phyloP scores from a whole-genome alignment of 2,329 filamentous ascomycete species.

The Fusarium napiforme region DNA sequence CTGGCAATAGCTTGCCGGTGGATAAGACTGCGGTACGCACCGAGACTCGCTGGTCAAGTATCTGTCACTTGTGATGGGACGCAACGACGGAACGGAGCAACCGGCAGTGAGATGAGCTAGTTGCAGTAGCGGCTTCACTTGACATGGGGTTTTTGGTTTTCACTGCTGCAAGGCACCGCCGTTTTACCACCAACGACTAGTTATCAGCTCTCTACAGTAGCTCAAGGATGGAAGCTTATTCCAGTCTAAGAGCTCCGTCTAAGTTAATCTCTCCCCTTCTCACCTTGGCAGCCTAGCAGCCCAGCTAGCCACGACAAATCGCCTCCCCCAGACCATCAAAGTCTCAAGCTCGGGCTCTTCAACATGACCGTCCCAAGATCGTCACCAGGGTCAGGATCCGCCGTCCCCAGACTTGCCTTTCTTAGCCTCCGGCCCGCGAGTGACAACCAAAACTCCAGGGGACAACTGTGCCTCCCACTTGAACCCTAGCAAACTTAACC shows the following conservation, averaged over 20 bases:
- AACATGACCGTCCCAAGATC: conserved; percentile 11
- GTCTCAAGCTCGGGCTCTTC: conserved; percentile 16
- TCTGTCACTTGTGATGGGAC: not conserved
- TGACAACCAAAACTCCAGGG: conserved; percentile 7
- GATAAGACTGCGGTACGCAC: conserved; percentile 3
- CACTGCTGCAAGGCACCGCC: conserved; percentile 34
- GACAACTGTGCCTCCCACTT: not conserved
- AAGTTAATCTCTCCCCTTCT: not conserved
- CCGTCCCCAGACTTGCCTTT: conserved; percentile 19
- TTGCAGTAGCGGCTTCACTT: conserved; percentile 10
- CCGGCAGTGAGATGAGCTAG: conserved; percentile 24
- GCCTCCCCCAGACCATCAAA: not conserved
- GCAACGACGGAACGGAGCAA: conserved; percentile 18
- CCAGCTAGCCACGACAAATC: not conserved
- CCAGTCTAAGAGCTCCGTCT: not conserved
- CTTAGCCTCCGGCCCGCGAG: not conserved
- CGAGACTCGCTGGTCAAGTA: not conserved
- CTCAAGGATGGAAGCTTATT: not conserved
- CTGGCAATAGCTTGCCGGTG: conserved; percentile 5
- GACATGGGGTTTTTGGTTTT: conserved; percentile 27
- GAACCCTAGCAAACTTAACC: conserved; percentile 16
- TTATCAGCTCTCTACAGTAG: not conserved
- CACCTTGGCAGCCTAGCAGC: not conserved
- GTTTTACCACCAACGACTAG: conserved; percentile 8
- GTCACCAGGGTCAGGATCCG: conserved; percentile 23